Evolutionary conservation across 116 monocot genomes (phyloP), one percentile per base, ranked within the genome.

Genomic region (Cymodocea nodosa): DNA sequence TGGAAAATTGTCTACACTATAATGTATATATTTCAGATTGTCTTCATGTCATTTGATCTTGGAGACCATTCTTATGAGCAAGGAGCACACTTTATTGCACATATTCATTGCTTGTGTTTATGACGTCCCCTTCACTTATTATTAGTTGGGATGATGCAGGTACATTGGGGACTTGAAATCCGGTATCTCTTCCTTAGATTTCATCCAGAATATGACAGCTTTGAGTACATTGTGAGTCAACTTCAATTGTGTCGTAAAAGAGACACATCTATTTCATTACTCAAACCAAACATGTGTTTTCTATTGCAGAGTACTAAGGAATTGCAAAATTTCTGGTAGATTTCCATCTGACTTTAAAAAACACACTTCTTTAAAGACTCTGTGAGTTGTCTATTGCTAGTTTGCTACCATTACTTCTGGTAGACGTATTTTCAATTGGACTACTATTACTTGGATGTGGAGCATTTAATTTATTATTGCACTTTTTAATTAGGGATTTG

Each of bases 141-240:
- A 5, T 7, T n/a, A 17, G 8, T 2, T 52, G 52, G 34, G 15
- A 67, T 49, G n/a, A 13, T 76, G 39, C 82, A 92, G 92, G 71
- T 62, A 80, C 7, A 87, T 92, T 35, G 84, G 84, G 20, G 92
- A 92, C 52, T 69, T 92, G 54, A 35, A 57, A 74, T 78, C 66
- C 71, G 84, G 75, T 18, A 85, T 67, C 70, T 87, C 92, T 50
- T 78, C 87, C 11, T 63, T 92, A 80, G 69, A 11, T 56, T 85
- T 92, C 56, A 72, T 92, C 17, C 66, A 72, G 63, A 87, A 78
- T 51, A 44, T 92, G 80, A 84, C 82, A 59, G 76, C 82, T 39
- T 79, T 92, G 71, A 79, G 49, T 61, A 77, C 57, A 40, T 66
- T 92, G 92, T 92, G 85, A 73, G 74, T 20, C 10, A 19, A 14